Percentiles rank a stretch among this genome's conserved stretches.
phyloP scores from a whole-genome alignment of 257 asterid genomes.

The Solanum pennellii region DNA sequence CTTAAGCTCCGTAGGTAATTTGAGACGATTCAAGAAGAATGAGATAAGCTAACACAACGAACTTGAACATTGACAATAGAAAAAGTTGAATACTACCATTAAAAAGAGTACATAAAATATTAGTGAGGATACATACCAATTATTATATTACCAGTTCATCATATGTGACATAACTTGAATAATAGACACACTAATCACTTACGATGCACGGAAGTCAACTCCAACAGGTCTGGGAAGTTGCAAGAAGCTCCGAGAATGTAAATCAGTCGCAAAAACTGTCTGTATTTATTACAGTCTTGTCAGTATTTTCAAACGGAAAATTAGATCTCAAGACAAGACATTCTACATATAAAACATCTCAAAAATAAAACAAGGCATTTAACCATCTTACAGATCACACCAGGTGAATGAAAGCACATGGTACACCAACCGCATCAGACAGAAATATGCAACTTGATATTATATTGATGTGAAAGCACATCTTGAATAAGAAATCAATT shows the following conservation, averaged over 20 bases:
- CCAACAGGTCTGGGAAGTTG: constrained; percentile 93
- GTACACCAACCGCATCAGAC: not conserved
- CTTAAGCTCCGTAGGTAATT: not conserved
- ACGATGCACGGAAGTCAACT: constrained; percentile 97
- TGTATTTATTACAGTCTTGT: constrained; percentile 22
- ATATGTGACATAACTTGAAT: not conserved
- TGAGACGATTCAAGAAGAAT: not conserved
- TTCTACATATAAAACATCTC: not conserved
- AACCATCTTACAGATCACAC: not conserved
- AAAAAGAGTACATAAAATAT: not conserved
- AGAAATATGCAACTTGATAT: not conserved
- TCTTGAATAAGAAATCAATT: not conserved
- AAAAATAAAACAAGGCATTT: not conserved
- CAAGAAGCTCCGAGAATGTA: constrained; percentile 74
- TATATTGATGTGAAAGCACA: not conserved
- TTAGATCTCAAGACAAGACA: not conserved
- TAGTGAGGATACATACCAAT: not conserved
- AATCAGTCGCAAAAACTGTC: constrained; percentile 86
- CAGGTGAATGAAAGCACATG: not conserved
- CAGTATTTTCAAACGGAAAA: not conserved
- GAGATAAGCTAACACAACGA: not conserved
- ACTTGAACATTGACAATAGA: not conserved
- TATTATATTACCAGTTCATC: not conserved
- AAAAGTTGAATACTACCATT: not conserved
- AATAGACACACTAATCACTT: constrained; percentile 25